Evolutionary conservation across 148 eudicot species (phyloP).

Genomic region (Vaccinium corymbosum): DNA sequence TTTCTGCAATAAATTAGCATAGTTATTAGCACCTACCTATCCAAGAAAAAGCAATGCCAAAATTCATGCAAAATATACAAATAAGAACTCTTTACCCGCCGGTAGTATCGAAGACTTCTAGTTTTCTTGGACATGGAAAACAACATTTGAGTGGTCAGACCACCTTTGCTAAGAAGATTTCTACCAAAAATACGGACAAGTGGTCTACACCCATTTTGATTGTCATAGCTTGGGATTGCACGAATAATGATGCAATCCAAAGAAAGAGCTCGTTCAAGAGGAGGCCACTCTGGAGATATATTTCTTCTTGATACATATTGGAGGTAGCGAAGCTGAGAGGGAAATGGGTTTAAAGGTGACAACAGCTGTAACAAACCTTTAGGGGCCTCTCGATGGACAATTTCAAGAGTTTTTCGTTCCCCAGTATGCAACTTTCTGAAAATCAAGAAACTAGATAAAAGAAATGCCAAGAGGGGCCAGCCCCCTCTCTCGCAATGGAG

Average conservation of each 20-base stretch:
- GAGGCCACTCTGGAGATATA: slow-evolving; percentile 94
- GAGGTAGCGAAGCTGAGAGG: slow-evolving; percentile 94
- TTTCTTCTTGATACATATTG: slow-evolving; percentile 92
- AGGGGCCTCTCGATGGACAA: slow-evolving; percentile 94
- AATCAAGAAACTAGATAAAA: slow-evolving; percentile 80
- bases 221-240: slow-evolving; percentile 80
- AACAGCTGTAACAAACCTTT: slow-evolving; percentile 78
- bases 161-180: slow-evolving; percentile 79
- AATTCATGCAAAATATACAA: not conserved
- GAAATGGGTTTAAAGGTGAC: slow-evolving; percentile 90
- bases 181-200: slow-evolving; percentile 89
- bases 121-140: slow-evolving; percentile 85
- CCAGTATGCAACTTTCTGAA: slow-evolving; percentile 80
- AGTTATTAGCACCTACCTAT: slow-evolving; percentile 17
- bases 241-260: slow-evolving; percentile 94
- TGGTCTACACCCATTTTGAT: slow-evolving; percentile 83
- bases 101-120: slow-evolving; percentile 71
- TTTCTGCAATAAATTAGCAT: slow-evolving; percentile 52
- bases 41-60: slow-evolving; percentile 11
- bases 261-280: slow-evolving; percentile 82
- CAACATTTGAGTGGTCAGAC: slow-evolving; percentile 80
- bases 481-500: slow-evolving; percentile 99
- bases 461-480: slow-evolving; percentile 89
- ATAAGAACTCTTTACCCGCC: slow-evolving; percentile 48
- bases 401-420: slow-evolving; percentile 84